phyloP scores from a whole-genome alignment of 176 grass and related monocot species.

The Bolboschoenus planiculmis region DNA sequence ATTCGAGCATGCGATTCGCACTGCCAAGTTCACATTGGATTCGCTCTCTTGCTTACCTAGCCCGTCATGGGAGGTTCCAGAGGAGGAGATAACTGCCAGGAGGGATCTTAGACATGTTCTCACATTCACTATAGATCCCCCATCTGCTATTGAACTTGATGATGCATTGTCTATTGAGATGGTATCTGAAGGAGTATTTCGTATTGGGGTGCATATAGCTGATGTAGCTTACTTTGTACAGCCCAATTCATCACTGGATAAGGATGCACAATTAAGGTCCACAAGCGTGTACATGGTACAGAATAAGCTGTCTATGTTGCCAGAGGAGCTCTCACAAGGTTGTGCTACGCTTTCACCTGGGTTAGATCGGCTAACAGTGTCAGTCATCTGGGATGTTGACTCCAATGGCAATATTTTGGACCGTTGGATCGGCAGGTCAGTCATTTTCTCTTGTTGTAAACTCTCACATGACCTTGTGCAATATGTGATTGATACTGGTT shows the following conservation, averaged over 20 bases:
- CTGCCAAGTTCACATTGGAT: conserved; percentile 40
- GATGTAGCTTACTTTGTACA: conserved; percentile 91
- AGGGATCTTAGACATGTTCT: conserved; percentile 70
- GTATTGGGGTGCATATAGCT: conserved; percentile 86
- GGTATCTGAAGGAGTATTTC: conserved; percentile 47
- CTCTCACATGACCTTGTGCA: conserved; percentile 74
- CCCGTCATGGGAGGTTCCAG: conserved; percentile 49
- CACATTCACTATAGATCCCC: conserved; percentile 78
- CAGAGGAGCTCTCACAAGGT: conserved; percentile 59
- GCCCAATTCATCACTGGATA: conserved; percentile 73
- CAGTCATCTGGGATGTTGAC: conserved; percentile 93
- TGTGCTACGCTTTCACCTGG: conserved; percentile 74
- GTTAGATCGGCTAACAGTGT: conserved; percentile 75
- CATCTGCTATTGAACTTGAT: conserved; percentile 73
- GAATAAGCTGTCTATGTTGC: conserved; percentile 73
- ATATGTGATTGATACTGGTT: conserved; percentile 49
- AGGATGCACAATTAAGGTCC: conserved; percentile 69
- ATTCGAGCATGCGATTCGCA: conserved; percentile 70
- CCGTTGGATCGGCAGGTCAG: conserved; percentile 74
- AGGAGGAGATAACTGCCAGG: conserved; percentile 58
- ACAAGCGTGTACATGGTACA: conserved; percentile 79
- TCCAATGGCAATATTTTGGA: conserved; percentile 57
- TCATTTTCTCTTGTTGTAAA: conserved; percentile 89
- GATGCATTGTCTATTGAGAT: conserved; percentile 88
- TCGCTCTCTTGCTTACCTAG: conserved; percentile 64